These are phyloP conservation scores for Camelina neglecta DNA, from an alignment of 345 rosid genomes.

Conservation along the genomic window DNA sequence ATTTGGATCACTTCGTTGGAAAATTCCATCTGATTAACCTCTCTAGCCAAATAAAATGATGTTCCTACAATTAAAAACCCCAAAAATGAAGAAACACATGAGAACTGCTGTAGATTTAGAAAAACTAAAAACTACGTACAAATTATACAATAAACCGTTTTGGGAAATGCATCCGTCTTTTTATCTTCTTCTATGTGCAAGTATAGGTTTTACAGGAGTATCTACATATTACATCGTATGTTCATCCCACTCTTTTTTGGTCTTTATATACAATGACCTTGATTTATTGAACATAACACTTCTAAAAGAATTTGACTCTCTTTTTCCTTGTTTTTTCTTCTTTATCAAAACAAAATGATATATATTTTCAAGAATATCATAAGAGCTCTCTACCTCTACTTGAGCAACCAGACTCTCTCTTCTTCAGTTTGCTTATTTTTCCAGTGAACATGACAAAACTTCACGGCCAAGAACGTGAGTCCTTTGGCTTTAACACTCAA, in stretches of 20 bases:
- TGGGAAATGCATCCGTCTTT: conserved; percentile 28
- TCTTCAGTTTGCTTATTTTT: conserved; percentile 26
- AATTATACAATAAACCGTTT: background rate
- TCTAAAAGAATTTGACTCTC: conserved; percentile 46
- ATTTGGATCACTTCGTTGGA: background rate
- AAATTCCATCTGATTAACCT: background rate
- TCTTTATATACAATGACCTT: conserved; percentile 45
- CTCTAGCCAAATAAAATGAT: background rate
- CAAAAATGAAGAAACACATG: background rate
- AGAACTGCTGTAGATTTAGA: background rate
- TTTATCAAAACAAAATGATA: conserved; percentile 29
- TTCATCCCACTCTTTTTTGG: conserved; percentile 26
- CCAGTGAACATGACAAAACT: conserved; percentile 46
- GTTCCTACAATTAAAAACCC: background rate
- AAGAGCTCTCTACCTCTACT: conserved; percentile 43
- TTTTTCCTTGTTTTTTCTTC: background rate
- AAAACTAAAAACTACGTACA: background rate
- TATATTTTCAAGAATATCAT: conserved; percentile 35
- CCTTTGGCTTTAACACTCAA: conserved; percentile 61
- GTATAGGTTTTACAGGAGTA: conserved; percentile 40
- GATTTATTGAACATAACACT: conserved; percentile 40
- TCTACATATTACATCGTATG: conserved; percentile 46
- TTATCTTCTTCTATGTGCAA: conserved; percentile 32
- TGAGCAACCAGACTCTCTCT: conserved; percentile 40
- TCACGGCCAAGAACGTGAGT: conserved; percentile 39